These are phyloP conservation scores for Cadophora sp. DNA, from an alignment of 2,329 filamentous ascomycete genomes.

Conservation along the genomic window DNA sequence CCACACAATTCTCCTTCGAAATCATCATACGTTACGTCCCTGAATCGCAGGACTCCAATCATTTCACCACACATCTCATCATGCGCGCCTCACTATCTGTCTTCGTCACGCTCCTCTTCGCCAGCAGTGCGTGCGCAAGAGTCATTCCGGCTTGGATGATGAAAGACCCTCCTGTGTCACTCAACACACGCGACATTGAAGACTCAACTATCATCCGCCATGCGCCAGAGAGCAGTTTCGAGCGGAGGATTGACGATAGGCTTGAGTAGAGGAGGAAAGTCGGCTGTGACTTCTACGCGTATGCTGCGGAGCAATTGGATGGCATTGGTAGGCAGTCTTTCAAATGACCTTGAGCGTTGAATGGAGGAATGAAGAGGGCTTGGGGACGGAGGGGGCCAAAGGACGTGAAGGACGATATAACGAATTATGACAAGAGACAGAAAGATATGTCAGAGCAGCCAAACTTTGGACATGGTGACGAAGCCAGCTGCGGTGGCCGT, in stretches of 20 bases:
- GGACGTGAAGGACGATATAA: neutral
- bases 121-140: conserved; percentile 17
- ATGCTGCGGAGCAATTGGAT: neutral
- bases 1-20: neutral
- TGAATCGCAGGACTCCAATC: neutral
- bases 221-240: conserved; percentile 11
- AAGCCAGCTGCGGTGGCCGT: neutral
- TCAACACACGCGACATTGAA: conserved; percentile 4
- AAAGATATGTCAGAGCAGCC: neutral
- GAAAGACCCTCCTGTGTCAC: neutral
- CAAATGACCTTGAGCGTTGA: neutral
- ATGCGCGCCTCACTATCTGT: conserved; percentile 23
- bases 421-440: neutral
- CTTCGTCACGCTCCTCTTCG: conserved; percentile 19
- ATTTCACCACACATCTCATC: neutral
- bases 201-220: neutral
- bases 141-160: conserved; percentile 28
- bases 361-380: neutral
- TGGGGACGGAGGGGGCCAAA: neutral
- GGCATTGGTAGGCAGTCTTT: neutral
- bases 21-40: neutral
- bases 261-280: neutral
- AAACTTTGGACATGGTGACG: neutral
- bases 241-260: conserved; percentile 5
- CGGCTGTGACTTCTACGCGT: neutral